Conservation (phyloP, 2,329 filamentous ascomycete species). For the Exophiala sp. region DNA sequence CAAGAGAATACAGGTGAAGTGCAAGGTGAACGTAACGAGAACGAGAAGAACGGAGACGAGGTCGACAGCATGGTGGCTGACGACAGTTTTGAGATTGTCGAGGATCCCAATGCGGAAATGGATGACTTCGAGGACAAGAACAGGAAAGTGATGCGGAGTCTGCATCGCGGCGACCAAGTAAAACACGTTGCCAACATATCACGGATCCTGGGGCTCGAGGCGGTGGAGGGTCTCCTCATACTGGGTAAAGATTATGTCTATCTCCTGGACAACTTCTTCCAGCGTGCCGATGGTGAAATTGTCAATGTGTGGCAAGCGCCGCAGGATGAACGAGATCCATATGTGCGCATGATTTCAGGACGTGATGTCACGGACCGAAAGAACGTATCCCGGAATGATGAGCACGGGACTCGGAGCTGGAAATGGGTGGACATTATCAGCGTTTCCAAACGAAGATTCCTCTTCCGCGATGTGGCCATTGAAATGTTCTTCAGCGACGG, state of each 20-base stretch:
- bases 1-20: slow-evolving; percentile 31
- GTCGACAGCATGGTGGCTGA: slow-evolving; percentile 56
- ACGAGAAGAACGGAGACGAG: slow-evolving; percentile 35
- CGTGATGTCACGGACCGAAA: slow-evolving; percentile 58
- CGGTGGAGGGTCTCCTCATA: slow-evolving; percentile 87
- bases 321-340: slow-evolving; percentile 84
- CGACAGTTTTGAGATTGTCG: slow-evolving; percentile 92
- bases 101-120: slow-evolving; percentile 79
- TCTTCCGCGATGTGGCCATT: slow-evolving; percentile 93
- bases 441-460: slow-evolving; percentile 87
- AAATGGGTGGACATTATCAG: slow-evolving; percentile 91
- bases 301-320: slow-evolving; percentile 95
- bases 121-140: slow-evolving; percentile 97
- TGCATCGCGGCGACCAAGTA: slow-evolving; percentile 85
- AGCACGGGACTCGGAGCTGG: slow-evolving; percentile 86
- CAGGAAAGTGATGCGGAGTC: slow-evolving; percentile 88
- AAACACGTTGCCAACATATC: slow-evolving; percentile 94
- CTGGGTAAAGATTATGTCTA: slow-evolving; percentile 88
- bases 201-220: slow-evolving; percentile 85
- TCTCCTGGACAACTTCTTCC: slow-evolving; percentile 93
- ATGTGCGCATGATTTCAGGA: slow-evolving; percentile 86
- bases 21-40: slow-evolving; percentile 15
- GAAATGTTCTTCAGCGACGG: slow-evolving; percentile 97
- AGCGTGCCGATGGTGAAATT: slow-evolving; percentile 89
- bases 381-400: slow-evolving; percentile 45